Base-by-base conservation (phyloP, 768 basidiomycete genomes). In the Austroboletus festivus region DNA sequence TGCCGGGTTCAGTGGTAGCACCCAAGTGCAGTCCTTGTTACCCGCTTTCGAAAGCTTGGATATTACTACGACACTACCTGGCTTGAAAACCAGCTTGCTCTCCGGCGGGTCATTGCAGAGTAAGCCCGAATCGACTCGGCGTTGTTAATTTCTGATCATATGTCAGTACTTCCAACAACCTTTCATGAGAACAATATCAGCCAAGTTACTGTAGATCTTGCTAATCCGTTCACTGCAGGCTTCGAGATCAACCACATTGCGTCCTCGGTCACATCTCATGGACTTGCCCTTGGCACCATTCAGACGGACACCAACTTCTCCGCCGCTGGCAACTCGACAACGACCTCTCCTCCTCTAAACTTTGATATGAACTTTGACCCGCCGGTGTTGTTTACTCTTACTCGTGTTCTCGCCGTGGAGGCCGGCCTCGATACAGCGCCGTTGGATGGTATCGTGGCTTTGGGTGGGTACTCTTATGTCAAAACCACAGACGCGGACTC, bases 301-400 rank as follows among this genome's bases (percentile, higher is more conserved):
- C 68, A 76, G 41, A 73, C 77, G 9, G 55, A 66, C 6, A 79
- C 71, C 2, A 70, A 74, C 52, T 85, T 88, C 58, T 63, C 61
- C 12, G 71, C 78, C 0, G 57, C 72, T 6, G 81, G 83, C 10
- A 80, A 81, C 51, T 65, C 73, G 5, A 78, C 73, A 3, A 82
- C 78, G 3, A 66, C 71, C 26, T 85, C 83, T 2, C 85, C 86
- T 8, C 60, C 60, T 6, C 68, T 89, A 49, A 67, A 80, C 49
- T 67, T 87, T 46, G 68, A 79, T 56, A 77, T 88, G 77, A 85
- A 87, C 60, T 75, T 82, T 53, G 80, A 86, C 53, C 84, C 85
- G 18, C 63, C 78, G 9, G 68, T 76, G n/a, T 69, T 89, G 31
- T 89, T 89, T 63, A 83, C 85, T 0, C 69, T 89, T 20, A 83